Evolutionary conservation across 164 flowering plant species (phyloP).

Genomic region (Euptelea pleiosperma): DNA sequence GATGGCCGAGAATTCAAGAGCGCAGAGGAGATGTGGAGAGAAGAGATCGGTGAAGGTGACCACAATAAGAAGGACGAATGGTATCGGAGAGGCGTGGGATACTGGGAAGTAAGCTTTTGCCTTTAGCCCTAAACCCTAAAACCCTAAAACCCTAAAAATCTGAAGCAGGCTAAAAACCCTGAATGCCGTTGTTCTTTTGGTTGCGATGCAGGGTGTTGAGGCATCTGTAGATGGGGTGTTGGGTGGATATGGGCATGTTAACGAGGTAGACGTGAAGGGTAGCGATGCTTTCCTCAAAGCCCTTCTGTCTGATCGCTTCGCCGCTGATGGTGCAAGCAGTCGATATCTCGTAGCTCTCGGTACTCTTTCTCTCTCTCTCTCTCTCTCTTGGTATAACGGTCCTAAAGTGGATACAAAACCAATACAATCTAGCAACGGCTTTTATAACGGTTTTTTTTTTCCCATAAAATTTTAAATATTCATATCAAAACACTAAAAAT

Average conservation of each 20-base stretch:
- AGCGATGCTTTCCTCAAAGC: conserved; percentile 72
- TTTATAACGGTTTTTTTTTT: too few species aligned
- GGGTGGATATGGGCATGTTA: conserved; percentile 89
- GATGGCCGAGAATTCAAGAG: conserved; percentile 68
- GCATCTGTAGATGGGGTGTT: conserved; percentile 92
- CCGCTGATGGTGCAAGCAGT: conserved; percentile 20
- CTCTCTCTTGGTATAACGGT: not conserved
- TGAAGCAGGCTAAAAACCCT: not conserved
- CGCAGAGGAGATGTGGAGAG: conserved; percentile 85
- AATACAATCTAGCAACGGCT: too few species aligned
- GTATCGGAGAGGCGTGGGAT: conserved; percentile 75
- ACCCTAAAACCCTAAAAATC: conserved; percentile 4
- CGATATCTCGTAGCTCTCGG: conserved; percentile 75
- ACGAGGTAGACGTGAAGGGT: conserved; percentile 60
- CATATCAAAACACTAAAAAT: too few species aligned
- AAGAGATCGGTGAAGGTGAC: conserved; percentile 59
- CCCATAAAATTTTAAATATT: too few species aligned
- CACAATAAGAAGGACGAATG: conserved; percentile 51
- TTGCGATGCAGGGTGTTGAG: conserved; percentile 62
- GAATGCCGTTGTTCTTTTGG: not conserved
- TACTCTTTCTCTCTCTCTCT: conserved; percentile 22
- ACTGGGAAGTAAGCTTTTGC: conserved; percentile 65
- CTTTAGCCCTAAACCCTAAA: not conserved
- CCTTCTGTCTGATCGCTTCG: conserved; percentile 49
- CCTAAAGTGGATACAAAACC: too few species aligned